Percentiles rank a stretch among this genome's conserved stretches.
Evolutionary conservation across 306 rosid species (phyloP).

Genomic region (Luffa aegyptiaca): DNA sequence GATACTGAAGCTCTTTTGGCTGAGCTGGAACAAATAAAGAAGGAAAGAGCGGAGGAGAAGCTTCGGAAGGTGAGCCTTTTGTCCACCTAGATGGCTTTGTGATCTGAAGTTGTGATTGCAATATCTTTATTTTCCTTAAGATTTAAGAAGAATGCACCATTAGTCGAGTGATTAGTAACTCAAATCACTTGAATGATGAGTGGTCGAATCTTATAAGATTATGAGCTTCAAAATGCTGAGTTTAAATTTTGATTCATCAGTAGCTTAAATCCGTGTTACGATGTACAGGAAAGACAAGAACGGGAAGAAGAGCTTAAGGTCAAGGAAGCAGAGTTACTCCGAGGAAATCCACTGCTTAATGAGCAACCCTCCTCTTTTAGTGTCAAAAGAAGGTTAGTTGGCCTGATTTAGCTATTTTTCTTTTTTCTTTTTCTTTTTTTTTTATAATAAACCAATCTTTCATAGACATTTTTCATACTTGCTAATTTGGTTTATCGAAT

Average conservation of each 20-base stretch:
- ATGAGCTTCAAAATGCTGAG: not conserved
- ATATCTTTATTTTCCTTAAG: not conserved
- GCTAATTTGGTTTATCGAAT: not conserved
- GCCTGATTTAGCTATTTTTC: not conserved
- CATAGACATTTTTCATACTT: not conserved
- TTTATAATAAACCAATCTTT: no score
- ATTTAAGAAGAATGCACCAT: slow-evolving; percentile 4
- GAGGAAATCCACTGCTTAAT: slow-evolving; percentile 77
- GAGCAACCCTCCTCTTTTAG: slow-evolving; percentile 49
- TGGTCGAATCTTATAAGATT: not conserved
- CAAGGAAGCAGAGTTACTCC: slow-evolving; percentile 77
- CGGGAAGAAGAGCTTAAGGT: slow-evolving; percentile 85
- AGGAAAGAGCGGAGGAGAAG: slow-evolving; percentile 94
- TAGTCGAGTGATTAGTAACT: not conserved
- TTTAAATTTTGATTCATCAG: not conserved
- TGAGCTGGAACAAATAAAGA: slow-evolving; percentile 96
- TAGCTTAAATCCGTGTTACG: not conserved
- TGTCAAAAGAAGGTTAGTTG: slow-evolving; percentile 67
- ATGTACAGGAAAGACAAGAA: slow-evolving; percentile 48
- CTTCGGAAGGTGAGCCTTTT: slow-evolving; percentile 50
- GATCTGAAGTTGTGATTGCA: not conserved
- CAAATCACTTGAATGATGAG: no score
- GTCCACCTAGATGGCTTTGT: not conserved
- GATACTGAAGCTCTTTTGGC: slow-evolving; percentile 87
- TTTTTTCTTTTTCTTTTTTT: no score